Evolutionary conservation across 179 eudicot species (phyloP), one percentile per base, ranked within the genome.

Genomic region (Sideroxylon spinosum): DNA sequence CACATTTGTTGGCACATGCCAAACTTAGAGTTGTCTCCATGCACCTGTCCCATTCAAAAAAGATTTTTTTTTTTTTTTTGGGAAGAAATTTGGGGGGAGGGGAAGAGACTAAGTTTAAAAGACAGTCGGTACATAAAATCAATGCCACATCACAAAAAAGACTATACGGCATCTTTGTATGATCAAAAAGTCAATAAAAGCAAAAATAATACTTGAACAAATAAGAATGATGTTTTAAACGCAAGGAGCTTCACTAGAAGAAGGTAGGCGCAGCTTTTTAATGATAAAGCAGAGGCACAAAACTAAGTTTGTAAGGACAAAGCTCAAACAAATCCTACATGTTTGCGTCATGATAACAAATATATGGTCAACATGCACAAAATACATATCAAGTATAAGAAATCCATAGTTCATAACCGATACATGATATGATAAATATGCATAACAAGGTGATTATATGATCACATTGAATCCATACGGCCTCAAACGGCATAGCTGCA

Each of bases 1-100:
- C 99, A 79, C 99, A 95, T 87, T 93, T 95, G 83, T 95, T 95
- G 50, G 99, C 99, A 89, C 99, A 95, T 29, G 99, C 98, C 78
- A 95, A 79, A 82, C 99, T 95, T 56, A 98, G 99, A 64, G 99
- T 95, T 46, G 99, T 85, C 88, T 95, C 99, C 99, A 95, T 95
- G 84, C 98, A 95, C 88, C 99, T 95, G 86, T 71, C 78, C 59
- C 75, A 76, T 28, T 74, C n/a, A 23, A 71, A 60, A 50, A 53
- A 48, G 67, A 50, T 37, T 37, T 37, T 37, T 37, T n/a, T n/a
- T n/a, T 37, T 37, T 37, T 37, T 37, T 37, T 37, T 37, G 44
- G 44, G 44, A 37, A 37, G 5, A 37, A 3, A 37, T 3, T 4
- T 4, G 44, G 44, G 44, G 3, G 44, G 44, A 6, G 44, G 44